Evolutionary conservation across 2,329 filamentous ascomycete species (phyloP).

Genomic region (Falciphora oryzae): DNA sequence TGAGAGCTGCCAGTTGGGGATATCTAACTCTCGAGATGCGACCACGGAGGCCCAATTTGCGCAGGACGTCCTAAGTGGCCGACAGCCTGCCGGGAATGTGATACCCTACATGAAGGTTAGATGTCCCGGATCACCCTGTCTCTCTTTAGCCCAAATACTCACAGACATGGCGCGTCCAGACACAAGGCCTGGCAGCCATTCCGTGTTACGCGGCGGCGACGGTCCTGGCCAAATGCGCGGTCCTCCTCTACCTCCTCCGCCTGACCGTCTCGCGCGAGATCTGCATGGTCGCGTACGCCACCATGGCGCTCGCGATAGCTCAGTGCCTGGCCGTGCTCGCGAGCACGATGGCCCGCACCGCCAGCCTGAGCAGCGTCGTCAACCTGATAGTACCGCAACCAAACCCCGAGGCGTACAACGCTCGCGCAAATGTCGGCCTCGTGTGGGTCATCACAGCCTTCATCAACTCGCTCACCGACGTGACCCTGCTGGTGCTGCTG

Average conservation of each 20-base stretch:
- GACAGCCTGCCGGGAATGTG: no score
- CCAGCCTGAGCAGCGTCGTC: no score
- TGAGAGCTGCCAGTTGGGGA: no score
- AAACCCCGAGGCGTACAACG: neutral
- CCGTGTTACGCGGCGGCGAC: neutral
- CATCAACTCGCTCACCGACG: slow-evolving; percentile 2
- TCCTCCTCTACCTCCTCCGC: slow-evolving; percentile 1
- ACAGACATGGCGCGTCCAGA: neutral
- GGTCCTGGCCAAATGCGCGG: neutral
- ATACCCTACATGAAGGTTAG: no score
- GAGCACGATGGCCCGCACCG: neutral
- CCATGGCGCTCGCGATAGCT: neutral
- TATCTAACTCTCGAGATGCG: no score
- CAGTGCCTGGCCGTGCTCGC: neutral
- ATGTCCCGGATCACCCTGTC: no score
- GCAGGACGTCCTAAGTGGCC: no score
- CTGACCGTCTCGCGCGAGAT: neutral
- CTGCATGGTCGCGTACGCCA: slow-evolving; percentile 1
- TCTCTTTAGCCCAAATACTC: no score
- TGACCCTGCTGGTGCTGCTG: slow-evolving; percentile 1
- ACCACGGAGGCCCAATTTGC: no score
- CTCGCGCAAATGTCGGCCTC: no score
- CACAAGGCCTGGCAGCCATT: neutral
- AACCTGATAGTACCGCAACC: neutral
- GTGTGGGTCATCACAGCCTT: neutral